Evolutionary conservation across 495 filamentous ascomycete species (phyloP), one percentile per base, ranked within the genome.

Genomic region (Aspergillus ostianus): DNA sequence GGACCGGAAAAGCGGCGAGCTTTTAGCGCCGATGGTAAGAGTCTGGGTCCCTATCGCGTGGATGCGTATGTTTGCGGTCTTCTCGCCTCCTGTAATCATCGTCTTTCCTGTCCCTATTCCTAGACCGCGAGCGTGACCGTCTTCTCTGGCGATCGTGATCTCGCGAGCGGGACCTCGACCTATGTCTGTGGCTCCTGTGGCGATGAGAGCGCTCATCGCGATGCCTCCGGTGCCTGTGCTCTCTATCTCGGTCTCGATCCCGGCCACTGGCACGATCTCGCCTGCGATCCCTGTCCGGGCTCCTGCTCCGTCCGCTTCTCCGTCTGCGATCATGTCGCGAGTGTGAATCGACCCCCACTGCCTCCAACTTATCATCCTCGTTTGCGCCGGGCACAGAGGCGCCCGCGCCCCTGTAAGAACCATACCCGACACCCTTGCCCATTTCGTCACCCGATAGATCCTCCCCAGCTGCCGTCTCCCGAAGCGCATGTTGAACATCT

Each of bases 211-310:
- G 60, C 7, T 74, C 69, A 5, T 73, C 72, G 30, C 64, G 68
- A 48, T 68, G 67, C 55, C 77, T 67, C 36, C 68, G 68, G 55
- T 73, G 70, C 57, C 69, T 69, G 23, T 69, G 69, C 18, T 79
- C 76, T 30, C 67, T 63, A 36, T 76, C 72, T 30, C 73, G 66
- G 3, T 73, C 69, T 20, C 73, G 58, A 41, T 67, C 70, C 41
- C 64, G 57, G 21, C 70, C 47, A 20, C 68, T 63, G 4, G 58
- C 56, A 21, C 67, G 64, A 44, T 75, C 71, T 20, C 61, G 62
- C 44, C 64, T 68, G 26, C 70, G 57, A 23, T 77, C 70, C 23
- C 67, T 61, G 9, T 63, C 64, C 3, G 71, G 73, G 47, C 73
- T 75, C 51, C 72, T 64, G 58, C 71, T 70, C 32, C 73, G 70